Evolutionary conservation across 2,329 filamentous ascomycete genomes (phyloP).

Genomic region (Aspergillus sp.): DNA sequence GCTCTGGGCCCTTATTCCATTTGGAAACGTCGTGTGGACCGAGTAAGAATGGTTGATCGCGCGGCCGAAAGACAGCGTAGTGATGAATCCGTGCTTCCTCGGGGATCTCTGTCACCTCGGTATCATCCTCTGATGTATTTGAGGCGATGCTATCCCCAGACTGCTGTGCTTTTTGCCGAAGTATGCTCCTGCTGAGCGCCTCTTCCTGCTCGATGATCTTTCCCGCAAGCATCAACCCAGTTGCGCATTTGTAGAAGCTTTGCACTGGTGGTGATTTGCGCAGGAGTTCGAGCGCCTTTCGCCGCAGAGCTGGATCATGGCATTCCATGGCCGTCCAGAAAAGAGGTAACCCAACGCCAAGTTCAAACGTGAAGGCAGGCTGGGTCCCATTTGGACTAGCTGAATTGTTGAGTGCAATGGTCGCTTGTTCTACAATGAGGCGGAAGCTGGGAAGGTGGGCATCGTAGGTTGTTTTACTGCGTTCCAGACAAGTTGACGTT

Average conservation of each 20-base stretch:
- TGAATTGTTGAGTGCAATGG: neutral
- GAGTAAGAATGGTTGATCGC: neutral
- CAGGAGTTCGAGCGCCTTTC: constrained; percentile 4
- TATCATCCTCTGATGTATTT: neutral
- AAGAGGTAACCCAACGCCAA: constrained; percentile 2
- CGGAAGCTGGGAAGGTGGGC: neutral
- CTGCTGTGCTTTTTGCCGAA: neutral
- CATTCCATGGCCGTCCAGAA: constrained; percentile 10
- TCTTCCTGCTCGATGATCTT: constrained; percentile 4
- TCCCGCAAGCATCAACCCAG: constrained; percentile 1
- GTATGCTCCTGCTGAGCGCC: neutral
- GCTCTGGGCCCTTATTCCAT: constrained; percentile 4
- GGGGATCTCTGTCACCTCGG: neutral
- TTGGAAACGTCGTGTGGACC: constrained; percentile 1
- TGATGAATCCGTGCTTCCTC: constrained; percentile 1
- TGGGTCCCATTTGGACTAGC: constrained; percentile 7
- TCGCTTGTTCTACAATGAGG: constrained; percentile 7
- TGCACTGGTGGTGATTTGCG: constrained; percentile 5
- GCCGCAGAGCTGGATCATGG: constrained; percentile 3
- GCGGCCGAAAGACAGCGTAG: neutral
- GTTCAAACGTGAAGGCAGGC: constrained; percentile 14
- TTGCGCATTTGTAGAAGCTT: constrained; percentile 5
- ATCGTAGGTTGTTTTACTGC: neutral
- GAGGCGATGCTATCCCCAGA: neutral
- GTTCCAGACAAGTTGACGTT: neutral